A percentile compares a stretch with the other conserved stretches of the same genome.
Conservation (phyloP, 1,284 basidiomycete genomes). For the Cutaneotrichosporon dermatis region DNA sequence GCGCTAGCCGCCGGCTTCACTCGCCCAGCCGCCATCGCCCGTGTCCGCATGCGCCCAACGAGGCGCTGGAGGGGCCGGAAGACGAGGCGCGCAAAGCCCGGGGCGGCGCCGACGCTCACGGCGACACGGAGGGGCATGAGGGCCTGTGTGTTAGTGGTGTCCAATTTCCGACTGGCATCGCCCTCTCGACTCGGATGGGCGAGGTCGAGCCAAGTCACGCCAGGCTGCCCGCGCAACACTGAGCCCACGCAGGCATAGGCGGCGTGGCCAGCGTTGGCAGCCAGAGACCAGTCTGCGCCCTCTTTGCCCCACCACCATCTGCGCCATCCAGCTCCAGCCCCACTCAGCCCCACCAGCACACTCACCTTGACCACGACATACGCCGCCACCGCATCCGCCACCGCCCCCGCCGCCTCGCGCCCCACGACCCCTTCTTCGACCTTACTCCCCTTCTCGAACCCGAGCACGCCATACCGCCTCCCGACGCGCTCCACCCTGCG, state of each 20-base stretch:
- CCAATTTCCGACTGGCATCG: not conserved
- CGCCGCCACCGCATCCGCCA: constrained; percentile 62
- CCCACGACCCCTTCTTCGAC: constrained; percentile 3
- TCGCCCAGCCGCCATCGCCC: no score
- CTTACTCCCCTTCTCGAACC: constrained; percentile 58
- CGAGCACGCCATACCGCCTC: constrained; percentile 72
- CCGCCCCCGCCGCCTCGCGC: constrained; percentile 32
- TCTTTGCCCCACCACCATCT: no score
- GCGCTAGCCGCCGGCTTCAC: no score
- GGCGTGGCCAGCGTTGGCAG: no score
- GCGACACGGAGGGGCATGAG: constrained; percentile 71
- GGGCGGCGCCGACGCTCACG: constrained; percentile 67
- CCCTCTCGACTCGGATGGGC: no score
- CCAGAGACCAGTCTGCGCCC: no score
- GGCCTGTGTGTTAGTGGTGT: constrained; percentile 54
- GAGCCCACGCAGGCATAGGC: no score
- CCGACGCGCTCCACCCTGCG: constrained; percentile 67
- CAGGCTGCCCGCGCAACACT: no score
- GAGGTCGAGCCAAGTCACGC: not conserved
- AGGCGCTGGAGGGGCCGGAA: constrained; percentile 11
- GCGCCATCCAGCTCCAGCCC: no score
- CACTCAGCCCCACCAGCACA: not conserved
- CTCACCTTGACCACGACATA: constrained; percentile 78
- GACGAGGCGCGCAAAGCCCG: constrained; percentile 63
- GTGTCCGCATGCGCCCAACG: not conserved